A percentile compares a stretch with the other conserved stretches of the same genome.
These are phyloP conservation scores for Anthracocystis setariae DNA, from an alignment of 1,284 basidiomycete genomes.

Conservation along the genomic window DNA sequence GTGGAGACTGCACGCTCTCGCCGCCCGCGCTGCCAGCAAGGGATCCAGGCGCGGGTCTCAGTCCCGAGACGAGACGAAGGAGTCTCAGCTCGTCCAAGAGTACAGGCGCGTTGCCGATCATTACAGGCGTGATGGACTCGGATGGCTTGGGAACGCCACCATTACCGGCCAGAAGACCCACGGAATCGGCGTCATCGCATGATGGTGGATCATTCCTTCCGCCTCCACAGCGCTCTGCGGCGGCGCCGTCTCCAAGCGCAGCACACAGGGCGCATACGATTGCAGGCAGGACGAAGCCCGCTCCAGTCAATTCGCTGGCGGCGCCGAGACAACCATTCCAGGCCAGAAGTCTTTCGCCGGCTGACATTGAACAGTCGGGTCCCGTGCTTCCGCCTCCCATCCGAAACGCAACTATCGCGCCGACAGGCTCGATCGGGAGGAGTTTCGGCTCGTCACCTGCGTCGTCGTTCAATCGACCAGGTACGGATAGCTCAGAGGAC, in stretches of 20 bases:
- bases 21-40: conserved; percentile 26
- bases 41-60: neutral
- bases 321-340: conserved; percentile 11
- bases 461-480: conserved; percentile 3
- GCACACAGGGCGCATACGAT: conserved; percentile 33
- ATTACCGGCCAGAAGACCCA: conserved; percentile 19
- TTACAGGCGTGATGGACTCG: conserved; percentile 6
- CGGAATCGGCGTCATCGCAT: conserved; percentile 8
- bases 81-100: conserved; percentile 40
- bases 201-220: conserved; percentile 23
- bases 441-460: conserved; percentile 25
- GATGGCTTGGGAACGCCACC: conserved; percentile 13
- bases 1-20: neutral
- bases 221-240: conserved; percentile 30
- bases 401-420: conserved; percentile 9
- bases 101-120: conserved; percentile 23
- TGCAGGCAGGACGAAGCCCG: conserved; percentile 24
- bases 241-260: neutral
- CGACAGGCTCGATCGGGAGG: conserved; percentile 12
- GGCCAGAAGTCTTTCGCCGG: conserved; percentile 18
- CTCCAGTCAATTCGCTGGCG: conserved; percentile 14
- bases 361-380: conserved; percentile 11
- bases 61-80: conserved; percentile 8
- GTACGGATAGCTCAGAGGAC: conserved; percentile 39
- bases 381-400: conserved; percentile 30